Percentiles rank a stretch among this genome's conserved stretches.
These are phyloP conservation scores for Ilex asprella DNA, from an alignment of 257 asterid genomes.

Conservation along the genomic window DNA sequence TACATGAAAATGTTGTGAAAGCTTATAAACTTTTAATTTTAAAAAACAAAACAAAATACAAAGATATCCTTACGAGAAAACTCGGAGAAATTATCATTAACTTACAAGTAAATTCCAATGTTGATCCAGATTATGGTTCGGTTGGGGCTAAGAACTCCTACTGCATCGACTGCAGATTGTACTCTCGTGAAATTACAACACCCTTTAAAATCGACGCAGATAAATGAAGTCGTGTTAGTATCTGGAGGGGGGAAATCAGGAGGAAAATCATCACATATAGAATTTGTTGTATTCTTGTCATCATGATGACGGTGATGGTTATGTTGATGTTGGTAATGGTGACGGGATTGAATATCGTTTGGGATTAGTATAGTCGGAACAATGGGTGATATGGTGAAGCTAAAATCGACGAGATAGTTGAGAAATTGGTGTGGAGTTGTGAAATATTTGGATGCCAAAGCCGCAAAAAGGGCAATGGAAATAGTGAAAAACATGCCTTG, in stretches of 20 bases:
- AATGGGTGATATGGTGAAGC: conserved; percentile 8
- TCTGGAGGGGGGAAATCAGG: conserved; percentile 61
- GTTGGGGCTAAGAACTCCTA: conserved; percentile 40
- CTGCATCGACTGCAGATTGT: conserved; percentile 86
- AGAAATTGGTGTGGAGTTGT: conserved; percentile 7
- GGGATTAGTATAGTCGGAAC: neutral
- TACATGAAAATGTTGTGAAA: no score
- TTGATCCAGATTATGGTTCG: conserved; percentile 76
- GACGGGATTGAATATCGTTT: neutral
- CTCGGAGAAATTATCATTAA: neutral
- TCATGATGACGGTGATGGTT: conserved; percentile 26
- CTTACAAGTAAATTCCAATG: conserved; percentile 81
- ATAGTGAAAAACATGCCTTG: conserved; percentile 35
- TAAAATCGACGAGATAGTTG: conserved; percentile 9
- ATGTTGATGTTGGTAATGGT: no score
- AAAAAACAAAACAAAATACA: no score
- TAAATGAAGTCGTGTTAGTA: conserved; percentile 43
- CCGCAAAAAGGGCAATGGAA: conserved; percentile 45
- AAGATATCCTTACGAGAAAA: neutral
- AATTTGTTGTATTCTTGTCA: conserved; percentile 9
- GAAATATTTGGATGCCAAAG: conserved; percentile 36
- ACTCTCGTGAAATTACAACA: conserved; percentile 89
- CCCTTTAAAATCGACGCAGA: conserved; percentile 79
- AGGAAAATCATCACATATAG: conserved; percentile 64
- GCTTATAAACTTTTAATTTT: no score